Evolutionary conservation across 495 filamentous ascomycete genomes (phyloP).

Genomic region (Xylaria castorea): DNA sequence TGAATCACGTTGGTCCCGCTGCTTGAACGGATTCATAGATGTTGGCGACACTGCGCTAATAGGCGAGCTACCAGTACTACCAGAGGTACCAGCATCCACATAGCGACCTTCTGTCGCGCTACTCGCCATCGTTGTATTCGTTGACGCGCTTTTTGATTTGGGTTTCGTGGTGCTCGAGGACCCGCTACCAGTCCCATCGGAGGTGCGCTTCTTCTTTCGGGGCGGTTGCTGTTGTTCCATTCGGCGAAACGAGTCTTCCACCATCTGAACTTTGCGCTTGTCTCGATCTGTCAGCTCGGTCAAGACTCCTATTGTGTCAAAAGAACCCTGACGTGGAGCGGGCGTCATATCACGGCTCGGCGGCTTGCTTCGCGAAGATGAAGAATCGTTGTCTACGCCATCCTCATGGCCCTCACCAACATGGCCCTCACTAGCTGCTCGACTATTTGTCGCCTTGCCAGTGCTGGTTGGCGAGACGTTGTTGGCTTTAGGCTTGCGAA

Average conservation of each 20-base stretch:
- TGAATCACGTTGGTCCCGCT: constrained; percentile 29
- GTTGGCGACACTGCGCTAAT: constrained; percentile 49
- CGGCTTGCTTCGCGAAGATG: constrained; percentile 75
- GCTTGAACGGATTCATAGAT: constrained; percentile 29
- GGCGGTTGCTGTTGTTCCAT: constrained; percentile 66
- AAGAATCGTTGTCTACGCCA: constrained; percentile 66
- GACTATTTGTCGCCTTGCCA: constrained; percentile 74
- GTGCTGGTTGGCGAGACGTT: constrained; percentile 71
- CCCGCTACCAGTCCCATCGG: constrained; percentile 58
- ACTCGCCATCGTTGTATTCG: constrained; percentile 45
- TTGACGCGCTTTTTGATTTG: constrained; percentile 47
- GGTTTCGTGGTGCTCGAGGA: constrained; percentile 36
- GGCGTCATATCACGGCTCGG: constrained; percentile 86
- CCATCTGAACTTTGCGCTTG: constrained; percentile 82
- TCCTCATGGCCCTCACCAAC: too few species aligned
- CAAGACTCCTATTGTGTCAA: constrained; percentile 57
- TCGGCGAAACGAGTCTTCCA: constrained; percentile 76
- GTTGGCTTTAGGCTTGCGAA: constrained; percentile 61
- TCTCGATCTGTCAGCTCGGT: constrained; percentile 82
- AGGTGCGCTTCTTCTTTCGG: constrained; percentile 67
- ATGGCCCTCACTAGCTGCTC: constrained; percentile 76
- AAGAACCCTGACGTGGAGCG: constrained; percentile 58
- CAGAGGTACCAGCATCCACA: constrained; percentile 56
- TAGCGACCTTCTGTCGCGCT: constrained; percentile 50
- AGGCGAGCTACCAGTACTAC: constrained; percentile 57